These are phyloP conservation scores for Aspergillus bertholletiae DNA, from an alignment of 495 filamentous ascomycete species.

Conservation along the genomic window DNA sequence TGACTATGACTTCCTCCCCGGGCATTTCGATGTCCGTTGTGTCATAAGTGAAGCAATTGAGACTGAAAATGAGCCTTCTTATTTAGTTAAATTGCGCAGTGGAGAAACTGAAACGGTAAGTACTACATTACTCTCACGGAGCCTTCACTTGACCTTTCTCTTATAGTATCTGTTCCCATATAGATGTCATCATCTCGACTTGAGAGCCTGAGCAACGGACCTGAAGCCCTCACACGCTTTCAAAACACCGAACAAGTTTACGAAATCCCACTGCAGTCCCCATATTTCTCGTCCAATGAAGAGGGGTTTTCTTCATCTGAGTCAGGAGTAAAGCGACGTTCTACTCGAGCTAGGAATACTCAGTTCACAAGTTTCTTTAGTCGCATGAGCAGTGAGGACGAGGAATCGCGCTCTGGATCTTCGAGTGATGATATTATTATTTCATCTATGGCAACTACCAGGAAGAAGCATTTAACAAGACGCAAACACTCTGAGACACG, in stretches of 20 bases:
- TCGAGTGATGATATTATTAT: conserved; percentile 26
- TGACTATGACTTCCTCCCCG: conserved; percentile 48
- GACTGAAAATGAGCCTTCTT: conserved; percentile 16
- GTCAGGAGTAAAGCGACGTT: conserved; percentile 1
- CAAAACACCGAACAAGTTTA: conserved; percentile 8
- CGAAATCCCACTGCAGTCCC: not conserved
- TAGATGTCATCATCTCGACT: conserved; percentile 28
- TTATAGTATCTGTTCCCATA: not conserved
- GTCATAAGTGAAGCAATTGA: conserved; percentile 36
- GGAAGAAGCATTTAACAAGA: conserved; percentile 38
- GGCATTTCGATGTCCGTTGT: conserved; percentile 36
- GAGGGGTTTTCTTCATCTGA: conserved; percentile 11
- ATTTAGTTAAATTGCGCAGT: conserved; percentile 45
- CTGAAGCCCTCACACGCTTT: conserved; percentile 28
- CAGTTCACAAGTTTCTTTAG: conserved; percentile 19
- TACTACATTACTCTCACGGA: not conserved
- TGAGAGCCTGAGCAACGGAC: conserved; percentile 29
- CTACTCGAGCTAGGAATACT: conserved; percentile 6
- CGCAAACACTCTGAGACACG: not conserved
- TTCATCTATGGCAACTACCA: conserved; percentile 14
- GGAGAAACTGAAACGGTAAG: conserved; percentile 44
- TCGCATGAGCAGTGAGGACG: conserved; percentile 14
- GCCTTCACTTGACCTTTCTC: not conserved
- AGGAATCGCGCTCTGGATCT: not conserved
- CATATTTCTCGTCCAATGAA: conserved; percentile 9